Conservation (phyloP, 192 early-diverging fungal genomes). For the Entophlyctis helioformis region DNA sequence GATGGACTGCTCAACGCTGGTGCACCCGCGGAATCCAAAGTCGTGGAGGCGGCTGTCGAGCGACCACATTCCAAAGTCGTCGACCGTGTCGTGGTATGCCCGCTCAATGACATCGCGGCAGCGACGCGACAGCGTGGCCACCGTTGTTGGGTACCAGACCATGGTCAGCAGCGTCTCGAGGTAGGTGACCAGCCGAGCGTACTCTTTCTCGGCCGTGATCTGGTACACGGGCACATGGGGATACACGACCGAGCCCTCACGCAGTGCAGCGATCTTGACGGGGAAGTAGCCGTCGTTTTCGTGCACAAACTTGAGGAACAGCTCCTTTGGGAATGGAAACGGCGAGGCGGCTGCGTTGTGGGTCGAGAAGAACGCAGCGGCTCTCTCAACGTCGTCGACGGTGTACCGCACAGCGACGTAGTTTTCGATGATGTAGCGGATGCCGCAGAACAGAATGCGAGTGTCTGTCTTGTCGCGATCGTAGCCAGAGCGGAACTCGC, state of each 20-base stretch:
- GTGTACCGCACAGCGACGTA: slow-evolving; percentile 62
- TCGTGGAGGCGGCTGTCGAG: slow-evolving; percentile 66
- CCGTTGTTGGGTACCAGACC: slow-evolving; percentile 79
- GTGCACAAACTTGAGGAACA: slow-evolving; percentile 66
- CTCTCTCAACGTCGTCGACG: slow-evolving; percentile 47
- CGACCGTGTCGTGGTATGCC: slow-evolving; percentile 55
- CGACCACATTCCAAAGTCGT: slow-evolving; percentile 37
- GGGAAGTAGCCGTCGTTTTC: slow-evolving; percentile 81
- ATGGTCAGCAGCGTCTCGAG: slow-evolving; percentile 74
- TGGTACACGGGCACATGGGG: slow-evolving; percentile 74
- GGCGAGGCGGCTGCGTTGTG: slow-evolving; percentile 53
- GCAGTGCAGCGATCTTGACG: slow-evolving; percentile 63
- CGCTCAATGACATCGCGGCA: slow-evolving; percentile 45
- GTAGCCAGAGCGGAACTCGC: slow-evolving; percentile 61
- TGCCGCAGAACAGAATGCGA: slow-evolving; percentile 73
- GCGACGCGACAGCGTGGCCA: slow-evolving; percentile 69
- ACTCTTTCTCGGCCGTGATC: slow-evolving; percentile 62
- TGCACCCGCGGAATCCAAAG: slow-evolving; percentile 86
- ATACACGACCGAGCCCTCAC: slow-evolving; percentile 71
- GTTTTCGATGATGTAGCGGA: slow-evolving; percentile 73
- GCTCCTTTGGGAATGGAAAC: slow-evolving; percentile 66
- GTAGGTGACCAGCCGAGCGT: slow-evolving; percentile 66
- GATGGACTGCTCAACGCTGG: slow-evolving; percentile 73
- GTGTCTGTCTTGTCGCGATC: slow-evolving; percentile 54
- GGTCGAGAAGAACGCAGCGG: slow-evolving; percentile 58